Conservation (phyloP, 75 land plant genomes). For the Sequoiadendron giganteum region DNA sequence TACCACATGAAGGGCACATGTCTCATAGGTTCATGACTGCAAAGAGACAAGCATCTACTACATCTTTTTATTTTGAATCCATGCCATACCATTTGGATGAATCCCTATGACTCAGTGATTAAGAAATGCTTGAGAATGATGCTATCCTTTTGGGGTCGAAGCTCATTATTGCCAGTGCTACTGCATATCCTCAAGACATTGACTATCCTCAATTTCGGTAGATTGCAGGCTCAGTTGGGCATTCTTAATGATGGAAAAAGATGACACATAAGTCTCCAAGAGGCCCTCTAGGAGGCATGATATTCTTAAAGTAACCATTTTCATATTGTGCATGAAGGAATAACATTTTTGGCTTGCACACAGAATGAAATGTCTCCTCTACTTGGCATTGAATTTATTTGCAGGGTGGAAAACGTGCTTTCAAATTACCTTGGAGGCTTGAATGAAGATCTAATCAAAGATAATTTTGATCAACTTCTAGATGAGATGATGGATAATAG, state of each 20-base stretch:
- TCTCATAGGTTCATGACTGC: slow-evolving; percentile 89
- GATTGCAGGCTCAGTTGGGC: slow-evolving; percentile 86
- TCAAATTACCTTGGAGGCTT: no score
- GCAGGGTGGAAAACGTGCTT: no score
- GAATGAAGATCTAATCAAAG: no score
- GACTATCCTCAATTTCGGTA: slow-evolving; percentile 58
- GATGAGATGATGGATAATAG: slow-evolving; percentile 99
- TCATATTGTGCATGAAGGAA: no score
- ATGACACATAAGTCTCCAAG: slow-evolving; percentile 82
- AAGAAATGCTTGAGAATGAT: slow-evolving; percentile 79
- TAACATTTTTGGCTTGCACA: no score
- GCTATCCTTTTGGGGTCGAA: slow-evolving; percentile 75
- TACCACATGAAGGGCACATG: slow-evolving; percentile 86
- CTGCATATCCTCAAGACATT: slow-evolving; percentile 82
- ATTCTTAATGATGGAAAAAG: slow-evolving; percentile 78
- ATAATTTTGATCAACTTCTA: slow-evolving; percentile 41
- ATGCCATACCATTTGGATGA: slow-evolving; percentile 22
- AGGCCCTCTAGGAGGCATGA: slow-evolving; percentile 23
- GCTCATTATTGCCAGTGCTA: slow-evolving; percentile 83
- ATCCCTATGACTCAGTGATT: slow-evolving; percentile 53
- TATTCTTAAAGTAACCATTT: no score
- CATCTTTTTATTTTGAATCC: slow-evolving; percentile 82
- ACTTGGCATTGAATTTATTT: no score
- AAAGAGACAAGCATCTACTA: slow-evolving; percentile 77
- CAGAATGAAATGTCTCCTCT: no score